Evolutionary conservation across 805 yeast species (phyloP), one percentile per base, ranked within the genome.

Genomic region (Nakazawaea pomicola): DNA sequence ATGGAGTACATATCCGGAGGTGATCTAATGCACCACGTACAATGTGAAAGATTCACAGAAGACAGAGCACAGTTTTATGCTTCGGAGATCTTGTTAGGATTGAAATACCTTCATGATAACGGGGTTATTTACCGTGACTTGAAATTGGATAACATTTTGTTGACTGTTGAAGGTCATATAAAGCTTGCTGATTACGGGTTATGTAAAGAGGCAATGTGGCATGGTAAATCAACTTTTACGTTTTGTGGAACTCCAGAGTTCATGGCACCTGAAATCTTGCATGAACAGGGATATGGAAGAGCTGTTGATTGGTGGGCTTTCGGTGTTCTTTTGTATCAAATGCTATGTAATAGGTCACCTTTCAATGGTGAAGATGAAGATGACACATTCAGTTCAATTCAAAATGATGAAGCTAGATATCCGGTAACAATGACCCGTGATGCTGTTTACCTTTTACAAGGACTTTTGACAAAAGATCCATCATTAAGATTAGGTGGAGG

Each of bases 241-340:
- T 93, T 91, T 68, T 93, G 99, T 69, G 99, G 99, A 52, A 93
- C 99, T 2, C 99, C 99, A 0, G 99, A 93, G 61, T 86, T 93
- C 52, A 93, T 93, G 96, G 99, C 99, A 1, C 99, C 99, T 0
- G 99, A 93, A 62, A 91, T 93, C 50, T 70, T 93, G 56, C 81
- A 87, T 49, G 98, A 93, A 41, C 95, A 90, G 61, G 84, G 81
- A 45, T 93, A 93, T 56, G 93, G 89, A 40, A 79, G 95, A 56
- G 84, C 93, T 29, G 99, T 93, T 41, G 99, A 93, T 64, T 93
- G 99, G 99, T 93, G 99, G 99, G 98, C 99, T 1, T 88, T 90
- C 70, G 99, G 99, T 44, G 98, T 93, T 21, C 71, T 93, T 49
- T 69, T 93, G 49, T 93, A 91, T 62, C 99, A 93, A 64, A 93